These are phyloP conservation scores for Thuidium tamariscinum DNA, from an alignment of 225 moss, liverwort and hornwort species.

Conservation along the genomic window DNA sequence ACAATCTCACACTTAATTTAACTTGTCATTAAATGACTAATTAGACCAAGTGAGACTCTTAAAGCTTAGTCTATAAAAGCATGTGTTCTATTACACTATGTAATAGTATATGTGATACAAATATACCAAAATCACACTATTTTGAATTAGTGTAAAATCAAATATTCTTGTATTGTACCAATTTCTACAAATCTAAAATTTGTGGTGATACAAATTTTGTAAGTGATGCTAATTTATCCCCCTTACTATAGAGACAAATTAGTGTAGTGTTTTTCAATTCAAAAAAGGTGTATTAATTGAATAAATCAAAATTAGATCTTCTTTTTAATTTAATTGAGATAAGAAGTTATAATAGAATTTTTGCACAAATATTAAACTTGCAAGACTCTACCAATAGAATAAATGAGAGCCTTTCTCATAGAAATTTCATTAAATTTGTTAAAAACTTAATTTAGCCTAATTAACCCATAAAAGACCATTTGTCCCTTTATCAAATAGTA, in stretches of 20 bases:
- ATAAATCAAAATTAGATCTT: neutral
- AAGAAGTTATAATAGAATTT: neutral
- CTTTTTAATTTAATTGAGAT: too few relatives aligned
- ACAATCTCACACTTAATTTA: neutral
- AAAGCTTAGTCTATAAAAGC: rapidly evolving
- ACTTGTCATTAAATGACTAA: neutral
- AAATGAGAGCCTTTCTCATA: too few relatives aligned
- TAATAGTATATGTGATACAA: neutral
- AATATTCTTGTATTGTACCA: neutral
- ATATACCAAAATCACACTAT: neutral
- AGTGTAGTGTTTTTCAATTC: rapidly evolving
- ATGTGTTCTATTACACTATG: rapidly evolving
- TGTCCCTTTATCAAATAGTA: too few relatives aligned
- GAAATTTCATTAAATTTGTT: too few relatives aligned
- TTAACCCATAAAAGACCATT: too few relatives aligned
- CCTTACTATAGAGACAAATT: neutral
- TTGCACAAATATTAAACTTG: too few relatives aligned
- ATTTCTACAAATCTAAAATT: neutral
- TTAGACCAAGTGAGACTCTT: neutral
- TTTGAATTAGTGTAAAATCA: neutral
- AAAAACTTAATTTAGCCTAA: too few relatives aligned
- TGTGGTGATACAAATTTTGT: neutral
- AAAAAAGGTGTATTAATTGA: neutral
- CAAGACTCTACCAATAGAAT: too few relatives aligned
- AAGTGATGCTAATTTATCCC: neutral